A percentile compares a stretch with the other conserved stretches of the same genome.
These are phyloP conservation scores for Stereocaulon alpinum DNA, from an alignment of 495 filamentous ascomycete genomes.

Conservation along the genomic window DNA sequence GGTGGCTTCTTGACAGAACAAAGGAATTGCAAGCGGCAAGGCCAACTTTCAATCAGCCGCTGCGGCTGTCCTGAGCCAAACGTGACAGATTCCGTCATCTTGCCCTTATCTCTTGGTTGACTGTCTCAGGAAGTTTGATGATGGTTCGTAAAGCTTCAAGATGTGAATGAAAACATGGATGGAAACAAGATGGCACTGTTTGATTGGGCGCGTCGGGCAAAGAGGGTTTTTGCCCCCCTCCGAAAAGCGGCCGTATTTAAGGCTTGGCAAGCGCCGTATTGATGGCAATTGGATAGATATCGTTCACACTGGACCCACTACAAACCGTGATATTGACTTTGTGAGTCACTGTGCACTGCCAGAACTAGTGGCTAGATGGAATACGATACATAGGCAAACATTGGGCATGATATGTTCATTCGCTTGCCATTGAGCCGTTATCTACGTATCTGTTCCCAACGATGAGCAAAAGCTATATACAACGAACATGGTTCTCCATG, in stretches of 20 bases:
- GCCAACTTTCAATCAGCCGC: slow-evolving; percentile 1
- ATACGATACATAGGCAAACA: too few relatives aligned
- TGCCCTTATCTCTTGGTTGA: neutral
- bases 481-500: neutral
- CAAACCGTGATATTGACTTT: neutral
- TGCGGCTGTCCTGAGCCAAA: slow-evolving; percentile 3
- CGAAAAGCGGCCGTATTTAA: neutral
- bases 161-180: neutral
- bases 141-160: neutral
- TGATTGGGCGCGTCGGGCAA: neutral
- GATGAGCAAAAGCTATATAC: neutral
- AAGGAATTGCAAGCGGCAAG: slow-evolving; percentile 16
- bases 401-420: neutral
- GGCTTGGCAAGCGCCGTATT: neutral
- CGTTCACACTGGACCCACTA: too few relatives aligned
- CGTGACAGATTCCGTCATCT: neutral
- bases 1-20: neutral
- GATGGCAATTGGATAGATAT: neutral
- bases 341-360: neutral
- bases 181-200: neutral
- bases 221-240: neutral
- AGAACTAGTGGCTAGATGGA: too few relatives aligned
- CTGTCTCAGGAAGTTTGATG: neutral
- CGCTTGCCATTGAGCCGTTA: neutral
- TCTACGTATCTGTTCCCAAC: neutral